Base-by-base conservation (phyloP, 257 asterid species). In the Verbena officinalis region DNA sequence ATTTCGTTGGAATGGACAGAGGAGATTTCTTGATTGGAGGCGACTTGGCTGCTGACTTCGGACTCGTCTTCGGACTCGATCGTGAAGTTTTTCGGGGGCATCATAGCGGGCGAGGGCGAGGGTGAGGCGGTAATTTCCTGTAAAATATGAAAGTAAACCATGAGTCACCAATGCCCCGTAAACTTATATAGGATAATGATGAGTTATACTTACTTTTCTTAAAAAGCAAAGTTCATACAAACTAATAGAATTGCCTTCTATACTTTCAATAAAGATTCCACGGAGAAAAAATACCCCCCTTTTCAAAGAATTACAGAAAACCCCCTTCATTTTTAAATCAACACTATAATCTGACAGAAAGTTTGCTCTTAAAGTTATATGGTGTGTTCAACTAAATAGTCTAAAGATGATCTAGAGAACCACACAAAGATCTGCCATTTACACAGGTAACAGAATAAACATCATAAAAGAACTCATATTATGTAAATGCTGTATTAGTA, bases 11-110 rank as follows among this genome's bases (percentile, higher is more conserved):
- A 78, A 57, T 75, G 69, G 52, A 54, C 66, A 2, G 87, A 77
- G 7, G 80, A 81, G 39, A 45, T 54, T 59, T 78, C 86, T 72
- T 80, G 91, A 53, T 78, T 83, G 63, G 97, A 84, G 55, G 82
- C 86, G 4, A 85, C 78, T 59, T 80, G 94, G 84, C 88, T 87
- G 74, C 86, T 78, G 21, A 55, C 88, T 60, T 86, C 98, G 0
- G 96, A 85, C 62, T 86, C 96, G 14, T 86, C 95, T 78, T 86
- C 96, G 4, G 93, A 89, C 38, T 89, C 96, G 4, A 81, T 55
- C 76, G 77, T 75, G 70, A 80, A 54, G 59, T 2, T 27, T 27
- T 73, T 75, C 7, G 65, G 84, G 4, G 81, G 68, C 84, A 80
- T 85, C 91, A 82, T 87, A 65, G 9, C 64, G 2, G n/a, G 33